A percentile compares a stretch with the other conserved stretches of the same genome.
Evolutionary conservation across 2,329 filamentous ascomycete species (phyloP).

Genomic region (Colletotrichum tropicicola): DNA sequence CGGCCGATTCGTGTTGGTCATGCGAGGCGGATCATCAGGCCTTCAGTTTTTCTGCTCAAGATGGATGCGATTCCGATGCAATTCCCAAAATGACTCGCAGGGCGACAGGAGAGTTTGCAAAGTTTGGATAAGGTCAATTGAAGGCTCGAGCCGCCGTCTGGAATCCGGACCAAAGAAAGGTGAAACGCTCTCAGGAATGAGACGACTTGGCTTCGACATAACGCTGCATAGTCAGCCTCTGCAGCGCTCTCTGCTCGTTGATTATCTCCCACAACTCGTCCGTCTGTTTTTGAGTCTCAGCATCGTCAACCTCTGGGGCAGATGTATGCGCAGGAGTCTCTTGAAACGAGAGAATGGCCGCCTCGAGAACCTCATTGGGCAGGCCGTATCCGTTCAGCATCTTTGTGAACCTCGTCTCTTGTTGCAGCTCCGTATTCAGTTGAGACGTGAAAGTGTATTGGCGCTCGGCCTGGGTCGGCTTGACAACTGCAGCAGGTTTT

Average conservation of each 20-base stretch:
- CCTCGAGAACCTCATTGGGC: slow-evolving; percentile 54
- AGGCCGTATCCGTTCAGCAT: slow-evolving; percentile 59
- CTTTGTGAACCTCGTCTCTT: slow-evolving; percentile 52
- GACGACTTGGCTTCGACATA: slow-evolving; percentile 37
- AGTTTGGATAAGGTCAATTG: slow-evolving; percentile 30
- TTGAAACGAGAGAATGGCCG: slow-evolving; percentile 56
- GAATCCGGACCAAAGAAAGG: slow-evolving; percentile 1
- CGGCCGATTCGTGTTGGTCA: slow-evolving; percentile 16
- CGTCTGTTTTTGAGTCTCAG: slow-evolving; percentile 38
- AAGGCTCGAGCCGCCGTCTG: slow-evolving; percentile 28
- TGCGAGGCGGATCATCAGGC: slow-evolving; percentile 18
- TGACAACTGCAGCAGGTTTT: slow-evolving; percentile 72
- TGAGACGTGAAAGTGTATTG: slow-evolving; percentile 74
- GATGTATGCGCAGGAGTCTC: slow-evolving; percentile 41
- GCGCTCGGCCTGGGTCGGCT: slow-evolving; percentile 76
- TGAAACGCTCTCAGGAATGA: slow-evolving; percentile 26
- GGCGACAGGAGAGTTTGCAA: not conserved
- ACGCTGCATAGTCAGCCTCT: slow-evolving; percentile 42
- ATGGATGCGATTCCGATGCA: slow-evolving; percentile 10
- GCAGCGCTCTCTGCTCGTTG: slow-evolving; percentile 45
- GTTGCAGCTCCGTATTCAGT: slow-evolving; percentile 55
- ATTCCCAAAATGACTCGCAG: slow-evolving; percentile 15
- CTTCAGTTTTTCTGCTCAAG: slow-evolving; percentile 2
- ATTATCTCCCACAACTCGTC: slow-evolving; percentile 50
- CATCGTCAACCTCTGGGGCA: slow-evolving; percentile 33